Conservation (phyloP, 2,329 filamentous ascomycete species). For the Grosmannia serpens region DNA sequence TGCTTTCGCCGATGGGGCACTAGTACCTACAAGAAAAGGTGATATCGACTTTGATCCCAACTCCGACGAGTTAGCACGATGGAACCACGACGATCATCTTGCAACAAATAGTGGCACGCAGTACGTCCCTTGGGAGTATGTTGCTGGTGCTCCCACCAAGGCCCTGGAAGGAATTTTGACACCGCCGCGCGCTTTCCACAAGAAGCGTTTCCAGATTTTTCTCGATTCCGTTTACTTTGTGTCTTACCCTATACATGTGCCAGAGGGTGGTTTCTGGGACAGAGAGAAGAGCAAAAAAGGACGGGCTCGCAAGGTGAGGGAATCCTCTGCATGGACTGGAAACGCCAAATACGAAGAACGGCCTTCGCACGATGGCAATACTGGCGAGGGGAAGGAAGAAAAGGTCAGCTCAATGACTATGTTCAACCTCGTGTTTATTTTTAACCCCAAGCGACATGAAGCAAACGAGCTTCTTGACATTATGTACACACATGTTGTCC, state of each 20-base stretch:
- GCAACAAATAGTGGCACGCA: slow-evolving; percentile 44
- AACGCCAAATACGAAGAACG: slow-evolving; percentile 12
- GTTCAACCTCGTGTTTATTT: slow-evolving; percentile 94
- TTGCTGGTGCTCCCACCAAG: slow-evolving; percentile 63
- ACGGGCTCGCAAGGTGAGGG: slow-evolving; percentile 13
- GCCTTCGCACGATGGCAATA: slow-evolving; percentile 13
- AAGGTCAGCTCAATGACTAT: slow-evolving; percentile 73
- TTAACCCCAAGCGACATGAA: slow-evolving; percentile 69
- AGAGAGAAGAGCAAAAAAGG: slow-evolving; percentile 30
- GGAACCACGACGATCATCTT: slow-evolving; percentile 43
- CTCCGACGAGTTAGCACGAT: slow-evolving; percentile 28
- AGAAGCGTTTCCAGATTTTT: slow-evolving; percentile 69
- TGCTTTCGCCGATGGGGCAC: slow-evolving; percentile 33
- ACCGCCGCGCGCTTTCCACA: slow-evolving; percentile 65
- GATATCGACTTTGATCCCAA: slow-evolving; percentile 21
- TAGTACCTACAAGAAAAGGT: slow-evolving; percentile 19
- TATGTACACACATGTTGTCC: slow-evolving; percentile 77
- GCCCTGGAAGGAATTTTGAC: slow-evolving; percentile 72
- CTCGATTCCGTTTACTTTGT: slow-evolving; percentile 71
- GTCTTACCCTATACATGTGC: slow-evolving; percentile 73
- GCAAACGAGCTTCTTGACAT: slow-evolving; percentile 62
- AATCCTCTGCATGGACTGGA: slow-evolving; percentile 9
- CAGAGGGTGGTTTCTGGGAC: slow-evolving; percentile 65
- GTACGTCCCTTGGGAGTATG: slow-evolving; percentile 57
- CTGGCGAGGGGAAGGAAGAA: slow-evolving; percentile 37